A percentile compares a stretch with the other conserved stretches of the same genome.
These are phyloP conservation scores for Apiotrichum domesticum DNA, from an alignment of 1,284 basidiomycete species.

Conservation along the genomic window DNA sequence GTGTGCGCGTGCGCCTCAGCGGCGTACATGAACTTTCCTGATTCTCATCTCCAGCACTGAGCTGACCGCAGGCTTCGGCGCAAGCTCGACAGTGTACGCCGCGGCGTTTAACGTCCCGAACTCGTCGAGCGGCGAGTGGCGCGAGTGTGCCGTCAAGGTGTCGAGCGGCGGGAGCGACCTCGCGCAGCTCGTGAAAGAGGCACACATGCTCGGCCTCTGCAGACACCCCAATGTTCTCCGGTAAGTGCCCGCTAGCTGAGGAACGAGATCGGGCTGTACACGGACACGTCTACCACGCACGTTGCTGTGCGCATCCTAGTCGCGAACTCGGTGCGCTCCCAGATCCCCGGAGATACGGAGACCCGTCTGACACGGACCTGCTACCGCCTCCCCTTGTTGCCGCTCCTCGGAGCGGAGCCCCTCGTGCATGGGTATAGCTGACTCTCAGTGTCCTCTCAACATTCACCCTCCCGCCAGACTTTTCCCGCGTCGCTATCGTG, in stretches of 20 bases:
- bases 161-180: slow-evolving; percentile 32
- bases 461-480: slow-evolving; percentile 40
- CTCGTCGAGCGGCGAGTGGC: slow-evolving; percentile 7
- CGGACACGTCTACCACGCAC: too few species aligned
- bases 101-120: slow-evolving; percentile 23
- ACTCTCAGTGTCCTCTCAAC: slow-evolving; percentile 32
- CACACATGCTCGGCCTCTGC: slow-evolving; percentile 31
- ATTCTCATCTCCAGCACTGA: too few species aligned
- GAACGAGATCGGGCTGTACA: too few species aligned
- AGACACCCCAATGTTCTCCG: slow-evolving; percentile 39
- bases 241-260: slow-evolving; percentile 14
- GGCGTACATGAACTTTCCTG: too few species aligned
- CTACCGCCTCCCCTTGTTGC: too few species aligned
- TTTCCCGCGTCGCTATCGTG: slow-evolving; percentile 36
- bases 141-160: slow-evolving; percentile 38
- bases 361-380: too few species aligned
- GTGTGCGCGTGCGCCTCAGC: too few species aligned
- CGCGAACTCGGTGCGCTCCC: too few species aligned
- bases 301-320: too few species aligned
- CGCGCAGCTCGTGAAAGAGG: slow-evolving; percentile 30
- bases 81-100: slow-evolving; percentile 37
- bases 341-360: too few species aligned
- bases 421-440: neutral
- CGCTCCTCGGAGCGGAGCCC: neutral
- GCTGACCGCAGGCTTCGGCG: slow-evolving; percentile 35